Evolutionary conservation across 495 filamentous ascomycete genomes (phyloP).

Genomic region (Cryomyces minteri): DNA sequence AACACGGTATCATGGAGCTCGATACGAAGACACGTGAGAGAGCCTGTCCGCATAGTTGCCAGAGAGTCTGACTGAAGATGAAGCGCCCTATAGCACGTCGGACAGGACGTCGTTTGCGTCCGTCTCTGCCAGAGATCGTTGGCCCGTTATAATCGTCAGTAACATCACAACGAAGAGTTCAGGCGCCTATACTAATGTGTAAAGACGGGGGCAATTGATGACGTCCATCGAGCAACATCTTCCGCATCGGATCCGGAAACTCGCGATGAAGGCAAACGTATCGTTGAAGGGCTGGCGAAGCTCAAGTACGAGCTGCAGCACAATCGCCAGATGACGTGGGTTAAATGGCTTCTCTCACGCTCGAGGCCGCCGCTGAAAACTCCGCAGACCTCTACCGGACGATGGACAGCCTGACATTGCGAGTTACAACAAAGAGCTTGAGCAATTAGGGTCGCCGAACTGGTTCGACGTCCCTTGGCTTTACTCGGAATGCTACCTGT

Average conservation of each 20-base stretch:
- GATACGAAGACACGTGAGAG: constrained; percentile 25
- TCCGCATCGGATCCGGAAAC: constrained; percentile 41
- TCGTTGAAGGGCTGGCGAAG: constrained; percentile 59
- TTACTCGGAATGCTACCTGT: constrained; percentile 86
- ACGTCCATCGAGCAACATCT: constrained; percentile 61
- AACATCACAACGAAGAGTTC: not conserved
- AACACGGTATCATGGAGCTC: constrained; percentile 20
- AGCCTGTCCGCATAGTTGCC: constrained; percentile 2
- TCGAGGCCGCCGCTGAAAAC: not conserved
- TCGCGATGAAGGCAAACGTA: constrained; percentile 63
- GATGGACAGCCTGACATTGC: constrained; percentile 56
- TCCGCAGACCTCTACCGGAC: constrained; percentile 52
- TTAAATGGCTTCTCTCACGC: not conserved
- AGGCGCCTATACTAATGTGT: not conserved
- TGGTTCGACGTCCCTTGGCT: constrained; percentile 85
- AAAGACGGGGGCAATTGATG: constrained; percentile 88
- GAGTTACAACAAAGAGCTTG: constrained; percentile 76
- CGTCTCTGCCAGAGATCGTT: constrained; percentile 62
- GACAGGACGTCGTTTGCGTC: constrained; percentile 80
- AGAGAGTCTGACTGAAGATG: constrained; percentile 6
- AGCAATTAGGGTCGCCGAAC: constrained; percentile 47
- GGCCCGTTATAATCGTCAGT: constrained; percentile 81
- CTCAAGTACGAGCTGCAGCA: constrained; percentile 96
- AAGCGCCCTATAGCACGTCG: constrained; percentile 61
- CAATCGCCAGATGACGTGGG: constrained; percentile 63